Percentiles rank a stretch among this genome's conserved stretches.
phyloP scores from a whole-genome alignment of 2,329 filamentous ascomycete genomes.

The Aspergillus sp. region DNA sequence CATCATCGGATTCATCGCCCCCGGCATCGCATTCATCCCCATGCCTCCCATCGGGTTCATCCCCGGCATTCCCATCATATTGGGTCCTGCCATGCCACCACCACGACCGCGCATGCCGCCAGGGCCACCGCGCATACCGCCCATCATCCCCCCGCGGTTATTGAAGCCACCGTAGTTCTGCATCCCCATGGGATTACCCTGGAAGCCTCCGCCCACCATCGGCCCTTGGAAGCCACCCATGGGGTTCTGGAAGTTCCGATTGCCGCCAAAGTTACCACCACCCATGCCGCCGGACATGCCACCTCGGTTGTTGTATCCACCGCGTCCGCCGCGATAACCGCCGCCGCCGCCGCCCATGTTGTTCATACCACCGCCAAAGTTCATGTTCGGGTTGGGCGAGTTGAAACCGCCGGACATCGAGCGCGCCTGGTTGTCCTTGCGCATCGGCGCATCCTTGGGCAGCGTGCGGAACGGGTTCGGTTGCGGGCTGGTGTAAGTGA shows the following conservation, averaged over 20 bases:
- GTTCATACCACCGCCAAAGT: conserved; percentile 36
- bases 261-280: conserved; percentile 50
- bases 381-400: conserved; percentile 42
- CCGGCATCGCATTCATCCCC: conserved; percentile 56
- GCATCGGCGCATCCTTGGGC: conserved; percentile 80
- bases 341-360: conserved; percentile 54
- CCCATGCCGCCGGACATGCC: conserved; percentile 48
- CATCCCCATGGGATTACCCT: conserved; percentile 52
- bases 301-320: conserved; percentile 40
- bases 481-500: conserved; percentile 73
- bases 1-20: conserved; percentile 62
- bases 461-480: conserved; percentile 88
- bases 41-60: conserved; percentile 56
- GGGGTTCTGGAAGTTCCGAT: conserved; percentile 51
- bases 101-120: conserved; percentile 61
- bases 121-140: conserved; percentile 56
- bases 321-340: conserved; percentile 55
- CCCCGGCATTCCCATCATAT: conserved; percentile 55
- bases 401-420: conserved; percentile 53
- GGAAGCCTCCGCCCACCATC: conserved; percentile 48
- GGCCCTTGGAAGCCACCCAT: conserved; percentile 48
- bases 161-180: conserved; percentile 49
- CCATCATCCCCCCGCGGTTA: conserved; percentile 58
- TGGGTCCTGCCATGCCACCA: conserved; percentile 59
- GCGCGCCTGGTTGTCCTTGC: conserved; percentile 62